These are phyloP conservation scores for Saururus chinensis DNA, from an alignment of 164 flowering plant species.

Conservation along the genomic window DNA sequence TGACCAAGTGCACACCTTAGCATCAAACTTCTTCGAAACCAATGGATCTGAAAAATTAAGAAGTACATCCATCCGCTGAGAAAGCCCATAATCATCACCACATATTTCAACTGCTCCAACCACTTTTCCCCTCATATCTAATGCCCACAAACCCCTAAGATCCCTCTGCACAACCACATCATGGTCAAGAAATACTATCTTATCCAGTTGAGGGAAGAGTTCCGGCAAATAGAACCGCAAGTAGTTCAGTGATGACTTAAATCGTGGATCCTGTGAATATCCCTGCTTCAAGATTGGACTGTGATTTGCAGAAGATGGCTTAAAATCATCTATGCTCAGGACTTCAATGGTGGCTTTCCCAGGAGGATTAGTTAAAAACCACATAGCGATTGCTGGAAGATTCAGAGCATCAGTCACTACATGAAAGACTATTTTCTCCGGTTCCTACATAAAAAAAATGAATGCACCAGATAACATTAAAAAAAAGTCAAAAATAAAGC, in stretches of 20 bases:
- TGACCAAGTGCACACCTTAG: constrained; percentile 81
- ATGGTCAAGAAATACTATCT: constrained; percentile 81
- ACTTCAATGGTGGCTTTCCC: constrained; percentile 58
- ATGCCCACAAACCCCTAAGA: constrained; percentile 50
- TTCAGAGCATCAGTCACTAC: constrained; percentile 84
- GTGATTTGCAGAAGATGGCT: constrained; percentile 32
- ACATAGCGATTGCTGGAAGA: constrained; percentile 73
- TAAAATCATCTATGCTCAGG: constrained; percentile 39
- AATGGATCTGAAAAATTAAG: constrained; percentile 69
- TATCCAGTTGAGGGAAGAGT: constrained; percentile 60
- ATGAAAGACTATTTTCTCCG: constrained; percentile 73
- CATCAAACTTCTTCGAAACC: constrained; percentile 47
- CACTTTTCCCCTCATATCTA: constrained; percentile 75
- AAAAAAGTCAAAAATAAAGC: neutral
- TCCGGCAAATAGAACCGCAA: constrained; percentile 83
- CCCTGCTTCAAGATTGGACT: constrained; percentile 22
- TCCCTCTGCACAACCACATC: constrained; percentile 94
- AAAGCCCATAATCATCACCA: constrained; percentile 38
- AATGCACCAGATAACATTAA: neutral
- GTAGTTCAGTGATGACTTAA: constrained; percentile 55
- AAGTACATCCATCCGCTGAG: constrained; percentile 45
- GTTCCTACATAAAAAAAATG: constrained; percentile 49
- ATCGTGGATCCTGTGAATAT: constrained; percentile 47
- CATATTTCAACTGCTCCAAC: constrained; percentile 85
- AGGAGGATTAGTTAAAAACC: constrained; percentile 84